A percentile compares a stretch with the other conserved stretches of the same genome.
Conservation (phyloP, 176 grass and related monocot species). For the Poa pratensis region DNA sequence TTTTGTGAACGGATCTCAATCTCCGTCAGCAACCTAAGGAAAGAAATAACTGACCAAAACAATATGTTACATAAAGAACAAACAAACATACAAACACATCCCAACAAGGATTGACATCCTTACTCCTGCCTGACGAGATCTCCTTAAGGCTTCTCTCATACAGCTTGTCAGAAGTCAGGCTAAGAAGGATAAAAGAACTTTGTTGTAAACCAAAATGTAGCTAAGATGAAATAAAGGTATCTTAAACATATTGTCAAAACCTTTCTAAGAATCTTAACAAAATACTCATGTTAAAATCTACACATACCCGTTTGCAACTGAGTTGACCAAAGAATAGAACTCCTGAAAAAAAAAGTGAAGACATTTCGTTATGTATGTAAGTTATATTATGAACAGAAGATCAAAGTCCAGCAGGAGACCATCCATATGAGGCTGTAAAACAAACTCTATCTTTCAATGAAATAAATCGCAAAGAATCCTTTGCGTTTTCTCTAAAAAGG, state of each 20-base stretch:
- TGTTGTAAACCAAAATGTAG: background rate
- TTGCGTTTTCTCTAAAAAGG: no score
- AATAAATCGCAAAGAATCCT: no score
- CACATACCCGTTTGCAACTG: constrained; percentile 28
- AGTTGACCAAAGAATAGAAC: background rate
- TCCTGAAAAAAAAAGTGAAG: constrained; percentile 34
- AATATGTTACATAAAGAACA: constrained; percentile 8
- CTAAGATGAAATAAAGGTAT: background rate
- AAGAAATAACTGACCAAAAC: constrained; percentile 34
- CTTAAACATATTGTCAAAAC: background rate
- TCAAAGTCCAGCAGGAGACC: no score
- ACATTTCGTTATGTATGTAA: background rate
- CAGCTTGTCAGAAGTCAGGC: constrained; percentile 14
- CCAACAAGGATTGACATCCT: constrained; percentile 27
- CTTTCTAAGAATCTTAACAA: background rate
- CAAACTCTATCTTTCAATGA: no score
- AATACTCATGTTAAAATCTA: background rate
- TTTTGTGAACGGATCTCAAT: constrained; percentile 25
- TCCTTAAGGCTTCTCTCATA: constrained; percentile 40
- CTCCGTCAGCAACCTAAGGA: constrained; percentile 46
- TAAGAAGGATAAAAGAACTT: constrained; percentile 3
- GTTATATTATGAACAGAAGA: background rate
- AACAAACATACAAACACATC: constrained; percentile 31
- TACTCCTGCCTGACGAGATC: constrained; percentile 32
- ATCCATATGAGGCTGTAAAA: no score